phyloP scores from a whole-genome alignment of 169 alveolate species.

The Blepharisma undulans region DNA sequence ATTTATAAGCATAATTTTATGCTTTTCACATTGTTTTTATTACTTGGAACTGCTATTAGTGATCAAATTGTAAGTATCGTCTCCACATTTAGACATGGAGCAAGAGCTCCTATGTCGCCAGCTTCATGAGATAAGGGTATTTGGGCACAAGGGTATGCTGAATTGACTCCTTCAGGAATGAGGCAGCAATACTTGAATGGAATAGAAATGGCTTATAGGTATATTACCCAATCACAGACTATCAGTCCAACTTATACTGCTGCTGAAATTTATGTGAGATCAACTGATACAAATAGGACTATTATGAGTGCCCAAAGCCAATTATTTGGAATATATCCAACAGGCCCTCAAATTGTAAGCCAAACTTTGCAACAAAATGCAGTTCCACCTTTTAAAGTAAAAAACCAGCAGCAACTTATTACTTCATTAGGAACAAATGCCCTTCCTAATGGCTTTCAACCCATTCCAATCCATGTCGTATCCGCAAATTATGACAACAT shows the following conservation, averaged over 20 bases:
- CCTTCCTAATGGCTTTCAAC: constrained; percentile 23
- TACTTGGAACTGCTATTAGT: neutral
- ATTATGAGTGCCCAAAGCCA: constrained; percentile 63
- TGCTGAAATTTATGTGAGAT: constrained; percentile 53
- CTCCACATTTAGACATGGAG: constrained; percentile 24
- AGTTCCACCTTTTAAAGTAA: constrained; percentile 28
- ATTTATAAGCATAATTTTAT: neutral
- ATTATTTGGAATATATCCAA: constrained; percentile 52
- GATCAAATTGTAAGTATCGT: neutral
- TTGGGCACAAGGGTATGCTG: neutral
- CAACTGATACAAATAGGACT: constrained; percentile 70
- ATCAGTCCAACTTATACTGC: constrained; percentile 48
- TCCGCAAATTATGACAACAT: neutral
- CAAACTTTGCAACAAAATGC: neutral
- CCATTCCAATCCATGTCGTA: constrained; percentile 33
- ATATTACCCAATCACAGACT: neutral
- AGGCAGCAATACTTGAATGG: constrained; percentile 15
- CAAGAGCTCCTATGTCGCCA: neutral
- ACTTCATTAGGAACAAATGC: constrained; percentile 14
- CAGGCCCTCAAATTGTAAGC: neutral
- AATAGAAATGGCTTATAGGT: neutral
- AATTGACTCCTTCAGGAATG: neutral
- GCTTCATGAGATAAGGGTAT: neutral
- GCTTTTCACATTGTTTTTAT: neutral
- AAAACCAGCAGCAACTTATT: neutral